Conservation (phyloP, 352 stramenopile species). For the Pythium vanterpoolii region DNA sequence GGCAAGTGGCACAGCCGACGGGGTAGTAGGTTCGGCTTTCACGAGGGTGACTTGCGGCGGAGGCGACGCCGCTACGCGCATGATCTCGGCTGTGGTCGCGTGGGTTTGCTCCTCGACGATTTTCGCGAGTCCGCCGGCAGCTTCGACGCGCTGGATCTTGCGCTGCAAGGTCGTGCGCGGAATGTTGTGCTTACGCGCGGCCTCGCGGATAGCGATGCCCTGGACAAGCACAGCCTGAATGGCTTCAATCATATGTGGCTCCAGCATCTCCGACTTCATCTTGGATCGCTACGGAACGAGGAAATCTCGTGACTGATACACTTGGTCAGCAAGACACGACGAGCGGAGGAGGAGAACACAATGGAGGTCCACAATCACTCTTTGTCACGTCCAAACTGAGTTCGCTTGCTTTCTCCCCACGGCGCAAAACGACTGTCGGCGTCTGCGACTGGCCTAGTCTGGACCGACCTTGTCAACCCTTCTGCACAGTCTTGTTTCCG, state of each 20-base stretch:
- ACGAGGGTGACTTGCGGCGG: background rate
- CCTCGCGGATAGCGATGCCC: slow-evolving; percentile 70
- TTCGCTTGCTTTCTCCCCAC: background rate
- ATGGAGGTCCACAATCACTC: background rate
- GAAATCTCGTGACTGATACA: slow-evolving; percentile 13
- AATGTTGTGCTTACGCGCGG: slow-evolving; percentile 63
- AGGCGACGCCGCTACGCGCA: slow-evolving; percentile 6
- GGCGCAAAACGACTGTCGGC: slow-evolving; percentile 10
- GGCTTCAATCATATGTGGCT: slow-evolving; percentile 52
- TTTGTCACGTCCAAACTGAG: background rate
- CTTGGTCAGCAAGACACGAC: background rate
- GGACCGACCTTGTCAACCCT: background rate
- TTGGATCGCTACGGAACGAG: background rate
- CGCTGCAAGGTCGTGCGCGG: slow-evolving; percentile 76
- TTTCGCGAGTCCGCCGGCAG: slow-evolving; percentile 1
- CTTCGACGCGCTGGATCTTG: slow-evolving; percentile 35
- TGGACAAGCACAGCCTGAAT: slow-evolving; percentile 54
- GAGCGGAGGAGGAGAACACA: background rate
- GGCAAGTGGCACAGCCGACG: background rate
- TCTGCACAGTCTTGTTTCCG: background rate
- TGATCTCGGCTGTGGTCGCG: slow-evolving; percentile 10
- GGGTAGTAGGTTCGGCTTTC: background rate
- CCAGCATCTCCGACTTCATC: slow-evolving; percentile 29
- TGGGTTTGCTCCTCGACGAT: slow-evolving; percentile 18
- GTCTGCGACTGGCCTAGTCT: background rate